These are phyloP conservation scores for Houttuynia cordata DNA, from an alignment of 164 flowering plant genomes.

Conservation along the genomic window DNA sequence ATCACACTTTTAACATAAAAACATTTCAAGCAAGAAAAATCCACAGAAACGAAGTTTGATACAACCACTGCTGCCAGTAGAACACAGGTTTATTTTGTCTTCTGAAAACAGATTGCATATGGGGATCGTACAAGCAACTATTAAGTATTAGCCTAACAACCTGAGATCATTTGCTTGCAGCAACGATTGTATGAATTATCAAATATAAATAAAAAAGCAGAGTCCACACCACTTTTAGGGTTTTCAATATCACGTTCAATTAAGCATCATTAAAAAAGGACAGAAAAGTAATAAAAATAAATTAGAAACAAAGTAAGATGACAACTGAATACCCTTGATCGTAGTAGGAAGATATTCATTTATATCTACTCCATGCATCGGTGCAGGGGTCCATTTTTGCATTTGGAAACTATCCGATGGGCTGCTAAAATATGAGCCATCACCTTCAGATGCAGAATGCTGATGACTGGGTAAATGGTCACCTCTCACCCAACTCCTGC, in stretches of 20 bases:
- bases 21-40: too few relatives aligned
- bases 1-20: too few relatives aligned
- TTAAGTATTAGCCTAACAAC: too few relatives aligned
- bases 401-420: conserved; percentile 61
- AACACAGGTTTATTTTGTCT: not conserved
- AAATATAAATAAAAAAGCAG: too few relatives aligned
- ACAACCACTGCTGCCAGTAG: not conserved
- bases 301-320: too few relatives aligned
- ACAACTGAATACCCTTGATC: conserved; percentile 35
- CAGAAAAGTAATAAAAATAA: too few relatives aligned
- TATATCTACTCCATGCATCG: conserved; percentile 38
- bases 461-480: conserved; percentile 33
- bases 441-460: conserved; percentile 53
- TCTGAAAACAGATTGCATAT: not conserved
- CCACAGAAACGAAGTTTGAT: too few relatives aligned
- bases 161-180: too few relatives aligned
- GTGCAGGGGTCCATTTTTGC: conserved; percentile 67
- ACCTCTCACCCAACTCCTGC: conserved; percentile 54
- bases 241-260: too few relatives aligned
- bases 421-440: conserved; percentile 47
- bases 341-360: conserved; percentile 32
- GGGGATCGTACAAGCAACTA: not conserved
- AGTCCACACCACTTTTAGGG: too few relatives aligned
- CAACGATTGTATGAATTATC: too few relatives aligned
- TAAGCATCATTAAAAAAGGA: not conserved